Base-by-base conservation (phyloP, 2,329 filamentous ascomycete genomes). In the Sordariomycetes sp. region DNA sequence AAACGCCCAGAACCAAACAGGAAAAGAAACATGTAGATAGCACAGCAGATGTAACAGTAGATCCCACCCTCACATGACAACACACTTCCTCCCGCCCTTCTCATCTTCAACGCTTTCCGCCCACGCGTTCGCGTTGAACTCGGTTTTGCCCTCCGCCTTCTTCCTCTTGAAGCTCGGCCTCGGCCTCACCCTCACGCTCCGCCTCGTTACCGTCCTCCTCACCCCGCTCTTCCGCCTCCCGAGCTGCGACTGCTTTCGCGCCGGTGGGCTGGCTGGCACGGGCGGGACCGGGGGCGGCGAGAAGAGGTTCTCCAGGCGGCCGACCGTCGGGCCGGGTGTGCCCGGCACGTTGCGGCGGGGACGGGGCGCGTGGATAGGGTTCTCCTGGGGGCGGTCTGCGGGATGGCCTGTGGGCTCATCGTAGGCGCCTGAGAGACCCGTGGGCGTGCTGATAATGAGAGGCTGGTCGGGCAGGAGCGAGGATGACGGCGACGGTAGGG, bases 401-500 rank as follows among this genome's bases (percentile, higher is more conserved):
- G 65, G 65, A 8, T 54, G 28, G 32, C 34, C 10, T 34, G 64
- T 65, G 1, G 77, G 76, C 1, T 70, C 64, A 59, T 83, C 80
- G 61, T 76, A 81, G 1, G 76, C 79, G 2, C 81, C 81, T 0
- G 74, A 70, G 10, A 83, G 74, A 18, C 81, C 81, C 11, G 70
- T 75, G 1, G 81, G 81, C 3, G 81, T 84, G 67, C 81, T 84
- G 66, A 85, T 83, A 58, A 84, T 84, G 28, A 84, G 71, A 3
- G 81, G 80, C 57, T 78, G 76, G 43, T 83, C 79, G 28, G 78
- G 58, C n/a, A 53, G n/a, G 12, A 53, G 58, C 4, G 58, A 8
- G 1, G 40, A 40, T 16, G 14, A 32, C 55, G 40, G 28, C 28
- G 28, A 32, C 28, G 28, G 28, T 32, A 32, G 28, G 28, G 28